Percentiles rank a stretch among this genome's conserved stretches.
Conservation (phyloP, 768 basidiomycete genomes). For the Gelatoporia subvermispora region DNA sequence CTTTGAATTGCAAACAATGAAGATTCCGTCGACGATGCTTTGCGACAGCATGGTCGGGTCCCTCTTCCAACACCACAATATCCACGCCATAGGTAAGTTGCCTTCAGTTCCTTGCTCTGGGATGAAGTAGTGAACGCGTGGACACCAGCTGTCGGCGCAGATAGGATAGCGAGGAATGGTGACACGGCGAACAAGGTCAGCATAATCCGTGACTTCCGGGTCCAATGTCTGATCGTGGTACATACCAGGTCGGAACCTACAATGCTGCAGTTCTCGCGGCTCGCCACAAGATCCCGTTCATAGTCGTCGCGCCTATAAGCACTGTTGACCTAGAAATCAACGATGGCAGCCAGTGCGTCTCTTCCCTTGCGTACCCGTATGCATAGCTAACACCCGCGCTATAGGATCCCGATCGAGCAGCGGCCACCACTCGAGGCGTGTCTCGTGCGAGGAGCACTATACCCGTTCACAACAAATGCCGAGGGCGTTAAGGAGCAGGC, state of each 20-base stretch:
- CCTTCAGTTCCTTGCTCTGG: not conserved
- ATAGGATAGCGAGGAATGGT: conserved; percentile 86
- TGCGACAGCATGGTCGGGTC: conserved; percentile 98
- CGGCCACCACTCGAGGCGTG: conserved; percentile 85
- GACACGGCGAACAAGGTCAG: conserved; percentile 93
- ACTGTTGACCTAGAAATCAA: conserved; percentile 82
- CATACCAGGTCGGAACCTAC: conserved; percentile 77
- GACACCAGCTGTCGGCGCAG: conserved; percentile 72
- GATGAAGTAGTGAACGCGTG: not conserved
- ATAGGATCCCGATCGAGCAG: conserved; percentile 88
- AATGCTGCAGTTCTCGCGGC: conserved; percentile 92
- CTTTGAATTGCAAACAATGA: conserved; percentile 78
- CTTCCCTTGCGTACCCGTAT: conserved; percentile 1
- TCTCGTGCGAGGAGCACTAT: conserved; percentile 76
- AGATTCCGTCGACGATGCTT: conserved; percentile 87
- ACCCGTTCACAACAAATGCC: conserved; percentile 40
- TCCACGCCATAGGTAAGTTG: conserved; percentile 72
- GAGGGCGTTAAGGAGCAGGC: conserved; percentile 55
- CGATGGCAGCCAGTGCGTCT: conserved; percentile 54
- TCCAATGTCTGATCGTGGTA: not conserved
- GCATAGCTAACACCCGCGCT: conserved; percentile 1
- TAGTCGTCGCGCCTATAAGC: conserved; percentile 89
- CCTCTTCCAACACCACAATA: conserved; percentile 79
- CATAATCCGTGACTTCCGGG: not conserved
- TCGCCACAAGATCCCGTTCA: conserved; percentile 83